Base-by-base conservation (phyloP, 73 alveolate species). In the Uronychia binucleata region DNA sequence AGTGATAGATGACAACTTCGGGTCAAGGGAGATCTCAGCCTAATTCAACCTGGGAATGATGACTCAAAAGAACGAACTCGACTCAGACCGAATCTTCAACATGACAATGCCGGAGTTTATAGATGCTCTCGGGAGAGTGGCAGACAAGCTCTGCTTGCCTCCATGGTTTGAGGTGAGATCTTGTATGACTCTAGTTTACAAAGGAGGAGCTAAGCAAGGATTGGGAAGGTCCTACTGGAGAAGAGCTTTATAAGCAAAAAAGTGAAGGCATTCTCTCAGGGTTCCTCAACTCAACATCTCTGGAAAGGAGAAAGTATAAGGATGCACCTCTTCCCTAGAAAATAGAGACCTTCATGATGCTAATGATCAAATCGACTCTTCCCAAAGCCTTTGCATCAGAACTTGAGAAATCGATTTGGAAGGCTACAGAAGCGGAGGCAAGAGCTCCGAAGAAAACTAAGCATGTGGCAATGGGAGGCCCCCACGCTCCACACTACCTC, bases 121-220 rank as follows among this genome's bases (percentile, higher is more conserved):
- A 28, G 94, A 88, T 78, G 94, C 90, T 1, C 27, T 88, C 30
- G 74, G 80, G 25, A 74, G 94, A 76, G 94, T 88, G 1, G 94
- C 94, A 34, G 94, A 88, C 35, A 74, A 86, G 67, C 31, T 88
- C 0, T 28, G 32, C 59, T 33, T 88, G 1, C 94, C 94, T 14
- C 85, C 76, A 46, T 46, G 67, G 67, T 46, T 46, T 46, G 19
- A 5, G 5, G 67, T 46, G 19, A 46, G 19, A 77, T 28, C 34
- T 83, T n/a, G 94, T 77, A 33, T 76, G 57, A 8, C 19, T 28
- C 30, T 59, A 58, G 59, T 79, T 79, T 30, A 28, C 30, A 11
- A 27, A 34, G 1, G 78, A 79, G 26, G 86, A 57, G 26, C 25
- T 58, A 1, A 25, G 77, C 31, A 31, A 79, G 28, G 86, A 79